phyloP scores from a whole-genome alignment of 1,139 yeast species.

The Geotrichum cucujoidarum region DNA sequence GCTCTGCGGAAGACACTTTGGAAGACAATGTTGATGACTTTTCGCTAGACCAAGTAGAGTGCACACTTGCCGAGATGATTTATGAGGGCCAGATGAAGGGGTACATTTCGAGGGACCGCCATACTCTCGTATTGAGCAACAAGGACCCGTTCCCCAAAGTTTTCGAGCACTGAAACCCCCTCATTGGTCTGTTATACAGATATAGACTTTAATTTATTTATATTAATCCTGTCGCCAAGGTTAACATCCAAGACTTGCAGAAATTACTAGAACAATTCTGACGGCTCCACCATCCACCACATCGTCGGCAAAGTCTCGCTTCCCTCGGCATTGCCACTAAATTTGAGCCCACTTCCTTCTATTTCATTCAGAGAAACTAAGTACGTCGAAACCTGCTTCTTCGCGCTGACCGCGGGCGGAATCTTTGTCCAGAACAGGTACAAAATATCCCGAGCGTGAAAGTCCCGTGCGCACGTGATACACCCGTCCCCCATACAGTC shows the following conservation, averaged over 20 bases:
- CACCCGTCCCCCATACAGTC: not conserved
- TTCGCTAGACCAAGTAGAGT: conserved; percentile 56
- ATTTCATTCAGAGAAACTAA: no score
- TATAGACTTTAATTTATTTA: no score
- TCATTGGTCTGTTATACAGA: no score
- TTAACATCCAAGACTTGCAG: no score
- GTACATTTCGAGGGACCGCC: conserved; percentile 70
- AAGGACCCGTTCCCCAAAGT: conserved; percentile 15
- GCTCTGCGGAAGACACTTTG: conserved; percentile 7
- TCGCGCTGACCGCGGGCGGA: not conserved
- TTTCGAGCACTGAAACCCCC: conserved; percentile 19
- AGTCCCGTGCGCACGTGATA: not conserved
- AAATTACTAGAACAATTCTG: no score
- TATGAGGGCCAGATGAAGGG: conserved; percentile 66
- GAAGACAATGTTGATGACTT: conserved; percentile 9
- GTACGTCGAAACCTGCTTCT: not conserved
- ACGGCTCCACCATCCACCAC: no score
- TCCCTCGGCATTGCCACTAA: no score
- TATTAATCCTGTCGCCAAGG: no score
- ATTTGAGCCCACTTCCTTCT: no score
- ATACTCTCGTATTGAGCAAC: conserved; percentile 75
- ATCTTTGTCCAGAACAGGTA: not conserved
- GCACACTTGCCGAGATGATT: conserved; percentile 65
- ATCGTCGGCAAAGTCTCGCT: no score
- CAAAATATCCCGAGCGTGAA: not conserved